Conservation (phyloP, 371 early-diverging fungal genomes). For the Lichtheimia hyalospora region DNA sequence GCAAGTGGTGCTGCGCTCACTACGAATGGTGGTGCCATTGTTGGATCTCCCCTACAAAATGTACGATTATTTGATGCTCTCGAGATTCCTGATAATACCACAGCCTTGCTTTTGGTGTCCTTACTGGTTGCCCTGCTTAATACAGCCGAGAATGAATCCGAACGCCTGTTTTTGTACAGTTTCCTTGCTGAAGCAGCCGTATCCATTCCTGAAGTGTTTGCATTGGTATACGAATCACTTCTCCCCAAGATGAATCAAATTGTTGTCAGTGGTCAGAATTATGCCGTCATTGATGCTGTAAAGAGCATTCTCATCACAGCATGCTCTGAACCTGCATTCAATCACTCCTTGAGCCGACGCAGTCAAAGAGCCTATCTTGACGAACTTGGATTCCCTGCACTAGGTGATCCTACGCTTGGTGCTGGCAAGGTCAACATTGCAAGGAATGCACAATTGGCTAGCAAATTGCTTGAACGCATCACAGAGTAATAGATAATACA, state of each 20-base stretch:
- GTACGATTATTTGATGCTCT: constrained; percentile 65
- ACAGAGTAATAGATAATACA: constrained; percentile 33
- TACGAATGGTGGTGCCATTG: constrained; percentile 9
- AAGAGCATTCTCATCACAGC: constrained; percentile 74
- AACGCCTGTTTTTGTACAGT: constrained; percentile 79
- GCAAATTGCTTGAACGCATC: constrained; percentile 55
- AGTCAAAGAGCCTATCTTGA: constrained; percentile 56
- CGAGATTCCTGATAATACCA: constrained; percentile 69
- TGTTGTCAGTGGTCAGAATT: constrained; percentile 67
- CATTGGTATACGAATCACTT: constrained; percentile 72
- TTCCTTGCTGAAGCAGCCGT: constrained; percentile 78
- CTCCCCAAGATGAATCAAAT: constrained; percentile 79
- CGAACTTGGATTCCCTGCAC: constrained; percentile 50
- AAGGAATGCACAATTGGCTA: constrained; percentile 51
- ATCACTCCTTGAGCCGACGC: constrained; percentile 34
- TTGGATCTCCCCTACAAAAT: constrained; percentile 33
- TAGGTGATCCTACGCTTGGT: constrained; percentile 41
- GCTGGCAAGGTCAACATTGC: constrained; percentile 41
- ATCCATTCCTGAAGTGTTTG: constrained; percentile 72
- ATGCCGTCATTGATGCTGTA: constrained; percentile 70
- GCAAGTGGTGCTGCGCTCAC: constrained; percentile 30
- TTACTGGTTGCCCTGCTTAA: constrained; percentile 80
- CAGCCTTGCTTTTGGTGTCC: constrained; percentile 71
- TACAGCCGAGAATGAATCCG: constrained; percentile 79
- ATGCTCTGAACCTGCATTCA: constrained; percentile 61